Evolutionary conservation across 2,329 filamentous ascomycete genomes (phyloP).

Genomic region (Chaetomiaceae sp.): DNA sequence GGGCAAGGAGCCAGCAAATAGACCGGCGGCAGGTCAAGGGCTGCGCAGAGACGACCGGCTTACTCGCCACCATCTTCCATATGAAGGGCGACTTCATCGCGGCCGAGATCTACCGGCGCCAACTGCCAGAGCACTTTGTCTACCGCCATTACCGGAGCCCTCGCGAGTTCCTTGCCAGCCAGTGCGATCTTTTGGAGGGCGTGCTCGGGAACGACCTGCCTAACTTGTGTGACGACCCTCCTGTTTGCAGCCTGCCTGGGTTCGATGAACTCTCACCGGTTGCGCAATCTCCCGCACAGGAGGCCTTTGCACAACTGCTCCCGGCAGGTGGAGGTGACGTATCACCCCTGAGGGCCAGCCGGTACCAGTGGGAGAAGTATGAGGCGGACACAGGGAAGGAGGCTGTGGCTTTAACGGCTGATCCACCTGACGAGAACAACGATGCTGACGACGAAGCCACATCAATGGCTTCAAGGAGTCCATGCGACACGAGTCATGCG

Average conservation of each 20-base stretch:
- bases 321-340: neutral
- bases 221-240: neutral
- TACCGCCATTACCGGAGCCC: no score
- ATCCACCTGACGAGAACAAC: neutral
- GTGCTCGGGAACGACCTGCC: neutral
- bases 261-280: neutral
- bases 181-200: neutral
- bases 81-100: neutral
- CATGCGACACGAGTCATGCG: neutral
- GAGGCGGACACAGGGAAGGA: neutral
- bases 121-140: neutral
- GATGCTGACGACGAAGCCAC: neutral
- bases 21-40: neutral
- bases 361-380: neutral
- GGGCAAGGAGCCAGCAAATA: neutral
- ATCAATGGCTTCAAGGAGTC: neutral
- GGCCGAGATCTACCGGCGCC: constrained; percentile 1
- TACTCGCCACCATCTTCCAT: neutral
- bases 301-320: no score
- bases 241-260: neutral
- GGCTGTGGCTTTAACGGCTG: neutral
- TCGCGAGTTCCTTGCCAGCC: neutral
- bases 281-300: neutral
- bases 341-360: neutral
- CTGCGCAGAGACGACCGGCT: neutral